Base-by-base conservation (phyloP, 2,329 filamentous ascomycete species). In the Monilinia fructicola region DNA sequence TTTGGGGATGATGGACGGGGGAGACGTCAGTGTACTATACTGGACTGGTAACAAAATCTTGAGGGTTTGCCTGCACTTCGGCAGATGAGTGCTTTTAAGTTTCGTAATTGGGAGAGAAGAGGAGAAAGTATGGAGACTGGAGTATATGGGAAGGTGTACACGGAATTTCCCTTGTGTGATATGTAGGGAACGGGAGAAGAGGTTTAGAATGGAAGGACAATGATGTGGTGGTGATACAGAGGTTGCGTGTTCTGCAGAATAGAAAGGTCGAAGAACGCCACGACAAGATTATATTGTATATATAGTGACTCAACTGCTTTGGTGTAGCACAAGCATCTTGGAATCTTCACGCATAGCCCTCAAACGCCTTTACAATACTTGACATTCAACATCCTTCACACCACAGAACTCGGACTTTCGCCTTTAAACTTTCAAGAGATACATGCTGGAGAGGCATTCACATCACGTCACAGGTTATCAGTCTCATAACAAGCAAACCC, bases 1-100 rank as follows among this genome's bases (percentile, higher is more conserved):
- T 56, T 42, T 16, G 54, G 54, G 23, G n/a, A 16, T 40, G 54
- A 56, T 56, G 38, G 14, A 21, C 54, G 38, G n/a, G 44, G 44
- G 54, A 42, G 26, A 44, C 55, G 55, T 58, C 38, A 31, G 55
- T 28, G 40, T 44, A 31, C 5, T 18, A 21, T 35, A 28, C 28
- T 11, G 23, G 4, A 6, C 21, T 46, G 21, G 16, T 21, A 46
- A 46, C n/a, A 42, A 14, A 42, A 14, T 21, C 18, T n/a, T 21
- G 7, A 10, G 4, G 40, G 42, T 46, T n/a, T 23, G 11, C 23
- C 16, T 46, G 44, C 44, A n/a, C 6, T 46, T 28, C 50, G 50
- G 54, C 23, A 42, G 23, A 6, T 48, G 46, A 48, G 21, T 35
- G n/a, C 26, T 3, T 58, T 58, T 28, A 44, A 21, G 38, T 44